Evolutionary conservation across 768 basidiomycete genomes (phyloP), one percentile per base, ranked within the genome.

Genomic region (Hygrocybe coccinea): DNA sequence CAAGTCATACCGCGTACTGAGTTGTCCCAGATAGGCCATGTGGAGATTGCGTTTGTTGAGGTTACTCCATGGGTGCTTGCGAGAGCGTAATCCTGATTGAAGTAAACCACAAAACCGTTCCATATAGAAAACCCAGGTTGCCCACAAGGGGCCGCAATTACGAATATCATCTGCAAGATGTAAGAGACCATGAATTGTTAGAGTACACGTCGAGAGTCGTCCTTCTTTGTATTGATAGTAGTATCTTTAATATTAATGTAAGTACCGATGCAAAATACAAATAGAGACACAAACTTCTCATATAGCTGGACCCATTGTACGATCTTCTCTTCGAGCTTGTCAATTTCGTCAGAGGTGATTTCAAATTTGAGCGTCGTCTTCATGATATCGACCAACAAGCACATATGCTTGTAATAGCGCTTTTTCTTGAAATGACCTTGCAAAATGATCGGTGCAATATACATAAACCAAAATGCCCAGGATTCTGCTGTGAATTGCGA

Each of bases 391-490:
- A 71, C 66, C 15, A 78, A 67, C 2, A 65, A 34, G 19, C 69
- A 48, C 37, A 71, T 66, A 56, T 79, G 75, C 0, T 64, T 54
- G 54, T 74, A 77, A 61, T 76, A 78, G 39, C 39, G 10, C 6
- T 33, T 38, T 2, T 52, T 21, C 25, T 41, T 24, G 44, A 77
- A 74, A 0, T 66, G 61, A 15, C 65, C 54, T 5, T 53, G 19
- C 6, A 78, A 70, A 3, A 79, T 57, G 15, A 67, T 59, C 2
- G 75, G 75, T 0, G 59, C 74, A 22, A 78, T 39, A 54, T 69
- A 74, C 36, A 67, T 57, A 8, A 68, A 63, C 74, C 75, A 79
- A 55, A 78, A 71, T 0, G 60, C 64, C 62, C 68, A 72, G 0
- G 65, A 57, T 24, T 79, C 75, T 0, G 77, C 74, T 0, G 73